Conservation (phyloP, 2,329 filamentous ascomycete species). For the Bipolaris cookei region DNA sequence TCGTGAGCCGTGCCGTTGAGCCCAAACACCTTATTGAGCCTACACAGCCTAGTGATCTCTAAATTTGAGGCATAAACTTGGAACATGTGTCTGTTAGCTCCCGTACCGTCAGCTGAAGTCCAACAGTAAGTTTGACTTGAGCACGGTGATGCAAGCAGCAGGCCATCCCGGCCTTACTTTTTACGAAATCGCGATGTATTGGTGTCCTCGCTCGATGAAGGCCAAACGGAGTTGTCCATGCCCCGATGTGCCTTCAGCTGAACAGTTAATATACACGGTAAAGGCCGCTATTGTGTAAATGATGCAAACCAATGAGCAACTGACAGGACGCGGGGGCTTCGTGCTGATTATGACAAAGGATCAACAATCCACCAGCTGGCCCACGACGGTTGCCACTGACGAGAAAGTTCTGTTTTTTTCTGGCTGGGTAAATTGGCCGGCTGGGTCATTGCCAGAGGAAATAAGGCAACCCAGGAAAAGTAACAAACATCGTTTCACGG, state of each 20-base stretch:
- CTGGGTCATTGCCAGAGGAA: conserved; percentile 2
- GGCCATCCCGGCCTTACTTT: not conserved
- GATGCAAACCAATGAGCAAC: not conserved
- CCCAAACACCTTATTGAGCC: not conserved
- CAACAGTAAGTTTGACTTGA: not conserved
- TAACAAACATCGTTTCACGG: conserved; percentile 7
- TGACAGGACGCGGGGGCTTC: not conserved
- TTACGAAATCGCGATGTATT: not conserved
- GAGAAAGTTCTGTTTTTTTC: not conserved
- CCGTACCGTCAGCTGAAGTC: not conserved
- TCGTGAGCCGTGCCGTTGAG: not conserved
- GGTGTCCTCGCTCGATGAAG: not conserved
- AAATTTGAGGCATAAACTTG: not conserved
- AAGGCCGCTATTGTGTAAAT: not conserved
- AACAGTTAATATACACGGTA: not conserved
- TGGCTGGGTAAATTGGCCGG: not conserved
- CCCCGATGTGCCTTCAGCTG: not conserved
- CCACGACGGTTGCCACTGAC: not conserved
- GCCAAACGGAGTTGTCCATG: not conserved
- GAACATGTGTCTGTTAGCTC: not conserved
- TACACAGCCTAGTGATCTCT: not conserved
- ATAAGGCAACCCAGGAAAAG: not conserved
- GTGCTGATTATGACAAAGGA: not conserved
- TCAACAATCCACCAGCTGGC: not conserved
- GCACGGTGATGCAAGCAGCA: not conserved